phyloP scores from a whole-genome alignment of 495 filamentous ascomycete genomes.

The Tuber brumale region DNA sequence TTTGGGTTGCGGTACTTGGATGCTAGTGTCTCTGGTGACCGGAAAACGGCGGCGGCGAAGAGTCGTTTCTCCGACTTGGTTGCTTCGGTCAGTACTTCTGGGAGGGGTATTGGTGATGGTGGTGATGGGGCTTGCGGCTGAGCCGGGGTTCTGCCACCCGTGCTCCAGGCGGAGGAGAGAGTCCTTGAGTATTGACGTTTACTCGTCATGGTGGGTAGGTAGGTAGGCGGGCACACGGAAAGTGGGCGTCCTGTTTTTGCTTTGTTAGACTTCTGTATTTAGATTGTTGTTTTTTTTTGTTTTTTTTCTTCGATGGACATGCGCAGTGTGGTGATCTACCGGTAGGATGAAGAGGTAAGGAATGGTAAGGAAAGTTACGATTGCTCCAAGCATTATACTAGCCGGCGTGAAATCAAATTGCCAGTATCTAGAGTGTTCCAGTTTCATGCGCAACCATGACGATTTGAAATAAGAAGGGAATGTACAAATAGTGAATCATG shows the following conservation, averaged over 20 bases:
- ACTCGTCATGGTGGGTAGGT: background rate
- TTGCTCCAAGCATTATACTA: background rate
- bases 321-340: background rate
- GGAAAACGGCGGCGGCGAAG: background rate
- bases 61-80: background rate
- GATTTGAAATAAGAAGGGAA: background rate
- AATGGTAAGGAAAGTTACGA: background rate
- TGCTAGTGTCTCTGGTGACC: background rate
- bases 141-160: background rate
- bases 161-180: background rate
- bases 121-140: background rate
- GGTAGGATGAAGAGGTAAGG: slow-evolving; percentile 2
- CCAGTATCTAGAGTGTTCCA: background rate
- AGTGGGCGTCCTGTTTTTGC: background rate
- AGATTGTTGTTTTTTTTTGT: background rate
- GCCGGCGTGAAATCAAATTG: background rate
- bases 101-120: background rate
- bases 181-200: background rate
- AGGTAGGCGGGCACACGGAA: background rate
- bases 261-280: background rate
- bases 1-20: background rate
- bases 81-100: background rate
- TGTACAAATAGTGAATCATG: background rate
- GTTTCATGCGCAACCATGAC: background rate
- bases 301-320: background rate